These are phyloP conservation scores for Phytomonas francai DNA, from an alignment of 208 protist species.

Conservation along the genomic window DNA sequence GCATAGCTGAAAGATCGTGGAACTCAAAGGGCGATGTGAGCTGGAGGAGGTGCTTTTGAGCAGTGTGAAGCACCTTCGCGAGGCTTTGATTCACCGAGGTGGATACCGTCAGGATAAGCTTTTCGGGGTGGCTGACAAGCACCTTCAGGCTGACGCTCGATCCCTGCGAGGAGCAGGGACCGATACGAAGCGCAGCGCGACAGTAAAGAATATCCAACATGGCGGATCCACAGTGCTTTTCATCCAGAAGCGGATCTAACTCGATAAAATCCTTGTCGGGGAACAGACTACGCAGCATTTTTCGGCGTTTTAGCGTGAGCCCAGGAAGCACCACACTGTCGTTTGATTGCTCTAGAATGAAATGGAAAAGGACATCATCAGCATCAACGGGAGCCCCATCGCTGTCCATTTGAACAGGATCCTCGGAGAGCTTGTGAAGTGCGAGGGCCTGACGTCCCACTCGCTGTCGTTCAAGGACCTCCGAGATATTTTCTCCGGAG, in stretches of 20 bases:
- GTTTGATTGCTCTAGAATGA: conserved; percentile 67
- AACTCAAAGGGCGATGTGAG: conserved; percentile 9
- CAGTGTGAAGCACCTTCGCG: conserved; percentile 8
- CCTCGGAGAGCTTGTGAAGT: conserved; percentile 14
- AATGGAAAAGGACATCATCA: conserved; percentile 35
- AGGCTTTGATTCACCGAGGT: conserved; percentile 24
- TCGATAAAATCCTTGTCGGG: conserved; percentile 16
- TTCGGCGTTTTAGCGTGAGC: conserved; percentile 15
- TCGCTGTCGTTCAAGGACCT: conserved; percentile 28
- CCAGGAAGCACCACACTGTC: conserved; percentile 37
- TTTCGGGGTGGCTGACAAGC: conserved; percentile 4
- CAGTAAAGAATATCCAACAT: conserved; percentile 40
- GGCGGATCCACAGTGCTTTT: conserved; percentile 12
- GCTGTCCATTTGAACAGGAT: not conserved
- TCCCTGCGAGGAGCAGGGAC: conserved; percentile 37
- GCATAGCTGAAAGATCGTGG: conserved; percentile 21
- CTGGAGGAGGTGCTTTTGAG: not conserved
- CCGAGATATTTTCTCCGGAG: not conserved
- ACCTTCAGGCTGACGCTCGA: conserved; percentile 17
- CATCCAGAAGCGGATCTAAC: conserved; percentile 14
- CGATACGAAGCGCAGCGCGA: conserved; percentile 32
- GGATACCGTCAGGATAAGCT: conserved; percentile 1
- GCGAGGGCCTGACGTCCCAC: conserved; percentile 43
- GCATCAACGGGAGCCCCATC: not conserved
- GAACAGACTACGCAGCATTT: conserved; percentile 10